Conservation (phyloP, 345 rosid species). For the Eucalyptus paniculata region DNA sequence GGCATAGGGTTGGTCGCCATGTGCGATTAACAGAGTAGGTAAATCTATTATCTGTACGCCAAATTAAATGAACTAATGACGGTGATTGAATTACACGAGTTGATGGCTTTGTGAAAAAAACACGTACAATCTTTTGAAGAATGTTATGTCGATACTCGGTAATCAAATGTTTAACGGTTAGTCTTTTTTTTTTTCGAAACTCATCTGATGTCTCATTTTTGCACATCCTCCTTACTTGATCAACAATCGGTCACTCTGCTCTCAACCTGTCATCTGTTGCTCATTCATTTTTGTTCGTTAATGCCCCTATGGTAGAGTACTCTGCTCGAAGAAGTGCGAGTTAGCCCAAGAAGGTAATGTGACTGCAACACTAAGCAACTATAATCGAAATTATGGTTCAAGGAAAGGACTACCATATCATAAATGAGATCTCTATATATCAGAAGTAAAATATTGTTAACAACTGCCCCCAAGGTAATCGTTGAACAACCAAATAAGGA, state of each 20-base stretch:
- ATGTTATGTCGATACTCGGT: background rate
- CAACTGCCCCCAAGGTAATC: background rate
- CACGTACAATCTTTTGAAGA: background rate
- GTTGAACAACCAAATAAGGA: background rate
- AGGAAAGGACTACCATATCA: background rate
- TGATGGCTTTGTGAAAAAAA: background rate
- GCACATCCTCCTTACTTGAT: background rate
- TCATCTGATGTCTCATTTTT: background rate
- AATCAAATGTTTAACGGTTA: background rate
- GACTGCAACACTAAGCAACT: background rate
- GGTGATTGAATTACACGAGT: background rate
- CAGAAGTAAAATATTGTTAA: background rate
- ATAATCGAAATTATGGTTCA: background rate
- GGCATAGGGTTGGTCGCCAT: background rate
- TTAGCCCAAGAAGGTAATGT: background rate
- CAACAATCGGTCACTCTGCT: background rate
- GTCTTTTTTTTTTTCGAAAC: background rate
- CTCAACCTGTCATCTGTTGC: background rate
- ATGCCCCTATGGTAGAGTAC: background rate
- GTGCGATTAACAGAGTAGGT: background rate
- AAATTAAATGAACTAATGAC: background rate
- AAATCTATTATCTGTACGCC: background rate
- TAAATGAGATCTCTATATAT: background rate
- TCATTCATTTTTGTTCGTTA: background rate
- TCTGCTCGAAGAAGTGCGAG: background rate